Base-by-base conservation (phyloP, 257 asterid genomes). In the Nicotiana otophora region DNA sequence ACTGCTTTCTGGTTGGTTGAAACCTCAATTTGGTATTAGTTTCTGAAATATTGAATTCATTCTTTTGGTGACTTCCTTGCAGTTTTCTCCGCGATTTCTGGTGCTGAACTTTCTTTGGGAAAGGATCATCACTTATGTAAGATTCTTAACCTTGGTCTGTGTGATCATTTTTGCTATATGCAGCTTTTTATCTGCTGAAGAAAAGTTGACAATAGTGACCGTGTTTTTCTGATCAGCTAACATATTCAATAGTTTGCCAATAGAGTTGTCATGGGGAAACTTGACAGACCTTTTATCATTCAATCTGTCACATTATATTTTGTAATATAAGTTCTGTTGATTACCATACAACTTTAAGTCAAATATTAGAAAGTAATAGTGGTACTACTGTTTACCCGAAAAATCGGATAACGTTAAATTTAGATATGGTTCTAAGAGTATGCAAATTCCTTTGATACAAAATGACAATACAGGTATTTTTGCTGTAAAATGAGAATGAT, bases 51-150 rank as follows among this genome's bases (percentile, higher is more conserved):
- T 58, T 26, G 81, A 28, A 51, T 64, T 84, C 79, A 28, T 31
- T 48, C 20, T 74, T 65, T 74, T 20, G 83, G 78, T 83, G 65
- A 31, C 4, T 81, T 82, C 23, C 76, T n/a, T 88, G 87, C 93
- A 94, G 98, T 94, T 83, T 94, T 92, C 86, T 94, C 98, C 7
- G 98, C 98, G 3, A 96, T 94, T 84, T 94, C 98, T 53, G 98
- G 98, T 42, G 91, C 92, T 65, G 98, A 94, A 82, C 90, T 94
- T 85, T 90, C 98, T 74, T 86, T 88, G 94, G 89, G 85, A 36
- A 93, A 87, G 85, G 97, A 90, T 89, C 97, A 93, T 85, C 96
- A 94, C 87, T 89, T 91, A 86, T 93, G 98, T 94, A 89, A 86
- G 96, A 82, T 60, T 83, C 82, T 42, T 70, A 42, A 20, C 58